Evolutionary conservation across 2,329 filamentous ascomycete genomes (phyloP).

Genomic region (Kalaharituber pfeilii): DNA sequence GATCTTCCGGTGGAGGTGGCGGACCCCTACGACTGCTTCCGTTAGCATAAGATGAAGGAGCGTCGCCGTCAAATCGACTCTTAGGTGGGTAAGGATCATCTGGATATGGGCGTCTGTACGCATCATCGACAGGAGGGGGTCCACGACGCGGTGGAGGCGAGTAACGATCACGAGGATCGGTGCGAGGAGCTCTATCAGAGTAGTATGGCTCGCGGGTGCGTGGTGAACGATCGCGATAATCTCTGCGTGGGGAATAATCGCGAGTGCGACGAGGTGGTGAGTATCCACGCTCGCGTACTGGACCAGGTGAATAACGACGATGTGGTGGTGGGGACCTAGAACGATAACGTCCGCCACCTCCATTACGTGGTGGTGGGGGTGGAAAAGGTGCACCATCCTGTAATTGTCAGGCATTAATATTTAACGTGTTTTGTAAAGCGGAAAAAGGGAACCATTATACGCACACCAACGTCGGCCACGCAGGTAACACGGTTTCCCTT

Average conservation of each 20-base stretch:
- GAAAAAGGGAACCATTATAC: conserved; percentile 1
- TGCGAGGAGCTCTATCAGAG: conserved; percentile 7
- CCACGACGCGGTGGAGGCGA: conserved; percentile 12
- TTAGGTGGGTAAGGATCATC: background rate
- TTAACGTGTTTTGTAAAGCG: conserved; percentile 1
- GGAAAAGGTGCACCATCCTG: conserved; percentile 13
- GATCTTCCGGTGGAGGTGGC: background rate
- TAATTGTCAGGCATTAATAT: conserved; percentile 5
- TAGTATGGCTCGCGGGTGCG: background rate
- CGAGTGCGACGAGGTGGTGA: conserved; percentile 17
- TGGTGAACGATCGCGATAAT: conserved; percentile 19
- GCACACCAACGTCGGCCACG: conserved; percentile 51
- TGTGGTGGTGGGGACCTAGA: conserved; percentile 11
- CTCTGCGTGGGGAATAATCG: conserved; percentile 13
- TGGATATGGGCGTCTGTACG: conserved; percentile 1
- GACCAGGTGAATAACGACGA: conserved; percentile 15
- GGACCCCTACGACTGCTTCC: background rate
- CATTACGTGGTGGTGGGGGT: conserved; percentile 3
- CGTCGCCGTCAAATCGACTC: background rate
- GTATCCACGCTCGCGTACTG: conserved; percentile 13
- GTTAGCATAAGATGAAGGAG: conserved; percentile 1
- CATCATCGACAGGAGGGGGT: conserved; percentile 18
- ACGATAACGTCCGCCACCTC: conserved; percentile 13
- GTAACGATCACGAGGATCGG: conserved; percentile 20
- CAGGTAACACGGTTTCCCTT: conserved; percentile 78